These are phyloP conservation scores for Melanogaster broomeanus DNA, from an alignment of 768 basidiomycete genomes.

Conservation along the genomic window DNA sequence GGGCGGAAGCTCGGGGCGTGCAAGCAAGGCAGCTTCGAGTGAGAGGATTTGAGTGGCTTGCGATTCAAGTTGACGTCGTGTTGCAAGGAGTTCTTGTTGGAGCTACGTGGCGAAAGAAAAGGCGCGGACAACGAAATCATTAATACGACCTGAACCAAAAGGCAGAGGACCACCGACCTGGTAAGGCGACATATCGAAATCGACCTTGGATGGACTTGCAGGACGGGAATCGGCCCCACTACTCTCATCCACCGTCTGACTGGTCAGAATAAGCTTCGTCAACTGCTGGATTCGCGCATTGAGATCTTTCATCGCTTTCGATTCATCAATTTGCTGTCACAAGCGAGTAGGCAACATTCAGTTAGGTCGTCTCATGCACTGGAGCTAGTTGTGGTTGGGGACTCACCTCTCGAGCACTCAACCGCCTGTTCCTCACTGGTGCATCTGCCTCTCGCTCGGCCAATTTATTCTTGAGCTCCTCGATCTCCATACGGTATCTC, in stretches of 20 bases:
- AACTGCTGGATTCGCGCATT: constrained; percentile 79
- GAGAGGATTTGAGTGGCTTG: constrained; percentile 85
- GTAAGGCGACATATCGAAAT: constrained; percentile 88
- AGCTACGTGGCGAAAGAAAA: constrained; percentile 44
- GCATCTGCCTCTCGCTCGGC: constrained; percentile 70
- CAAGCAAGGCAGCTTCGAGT: constrained; percentile 73
- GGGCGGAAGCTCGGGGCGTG: constrained; percentile 65
- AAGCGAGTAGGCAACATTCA: neutral
- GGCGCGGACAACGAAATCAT: neutral
- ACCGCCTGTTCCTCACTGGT: constrained; percentile 39
- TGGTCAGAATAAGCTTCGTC: constrained; percentile 83
- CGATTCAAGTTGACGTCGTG: constrained; percentile 74
- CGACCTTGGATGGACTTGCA: constrained; percentile 82
- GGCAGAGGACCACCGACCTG: constrained; percentile 47
- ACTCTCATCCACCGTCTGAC: constrained; percentile 73
- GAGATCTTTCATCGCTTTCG: constrained; percentile 81
- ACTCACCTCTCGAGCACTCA: constrained; percentile 48
- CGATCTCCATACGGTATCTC: constrained; percentile 93
- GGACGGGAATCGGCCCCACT: constrained; percentile 75
- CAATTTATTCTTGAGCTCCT: constrained; percentile 77
- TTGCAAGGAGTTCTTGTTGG: constrained; percentile 84
- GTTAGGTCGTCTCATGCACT: neutral
- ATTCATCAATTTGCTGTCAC: constrained; percentile 77
- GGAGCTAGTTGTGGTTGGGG: neutral
- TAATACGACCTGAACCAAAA: neutral